A percentile compares a stretch with the other conserved stretches of the same genome.
Conservation (phyloP, 306 rosid genomes). For the Trifolium pratense region DNA sequence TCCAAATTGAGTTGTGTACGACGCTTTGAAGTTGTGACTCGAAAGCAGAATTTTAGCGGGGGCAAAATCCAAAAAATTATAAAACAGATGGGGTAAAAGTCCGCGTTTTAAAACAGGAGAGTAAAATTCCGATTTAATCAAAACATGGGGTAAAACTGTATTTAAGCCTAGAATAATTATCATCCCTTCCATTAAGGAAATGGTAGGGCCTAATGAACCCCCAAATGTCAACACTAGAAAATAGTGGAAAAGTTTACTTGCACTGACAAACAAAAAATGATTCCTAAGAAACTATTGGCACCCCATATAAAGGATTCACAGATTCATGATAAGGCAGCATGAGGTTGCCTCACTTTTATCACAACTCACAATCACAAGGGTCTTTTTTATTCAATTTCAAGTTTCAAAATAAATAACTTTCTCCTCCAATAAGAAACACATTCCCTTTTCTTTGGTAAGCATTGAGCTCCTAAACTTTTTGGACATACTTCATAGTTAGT, state of each 20-base stretch:
- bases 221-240: slow-evolving; percentile 45
- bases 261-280: slow-evolving; percentile 20
- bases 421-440: slow-evolving; percentile 16
- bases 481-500: neutral
- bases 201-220: slow-evolving; percentile 47
- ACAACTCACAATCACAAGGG: neutral
- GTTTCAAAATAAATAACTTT: slow-evolving; percentile 38
- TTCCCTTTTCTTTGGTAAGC: slow-evolving; percentile 8
- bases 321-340: slow-evolving; percentile 48
- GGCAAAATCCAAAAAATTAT: no score
- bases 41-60: no score
- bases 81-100: no score
- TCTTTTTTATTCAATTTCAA: slow-evolving; percentile 39
- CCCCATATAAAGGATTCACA: slow-evolving; percentile 39
- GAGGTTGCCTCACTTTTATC: slow-evolving; percentile 42
- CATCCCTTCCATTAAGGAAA: slow-evolving; percentile 54
- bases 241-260: slow-evolving; percentile 36
- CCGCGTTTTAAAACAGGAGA: no score
- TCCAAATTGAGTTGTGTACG: no score
- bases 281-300: slow-evolving; percentile 33
- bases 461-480: slow-evolving; percentile 32
- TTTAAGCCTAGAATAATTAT: slow-evolving; percentile 47
- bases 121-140: no score
- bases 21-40: no score
- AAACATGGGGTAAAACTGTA: no score